A percentile compares a stretch with the other conserved stretches of the same genome.
Evolutionary conservation across 306 rosid species (phyloP).

Genomic region (Rubus parviflorus): DNA sequence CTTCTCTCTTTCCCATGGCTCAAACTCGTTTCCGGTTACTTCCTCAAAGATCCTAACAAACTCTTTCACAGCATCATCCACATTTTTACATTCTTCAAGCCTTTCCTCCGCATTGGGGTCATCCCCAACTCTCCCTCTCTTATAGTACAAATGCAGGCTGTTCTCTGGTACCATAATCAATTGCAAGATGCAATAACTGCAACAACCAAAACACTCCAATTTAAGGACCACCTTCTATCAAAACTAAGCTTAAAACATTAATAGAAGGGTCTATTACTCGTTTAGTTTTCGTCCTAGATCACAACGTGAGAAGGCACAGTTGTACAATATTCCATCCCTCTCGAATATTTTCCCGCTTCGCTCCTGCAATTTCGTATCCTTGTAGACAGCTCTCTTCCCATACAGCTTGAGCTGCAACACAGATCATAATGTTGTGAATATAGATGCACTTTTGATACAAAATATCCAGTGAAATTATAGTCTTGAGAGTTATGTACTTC

Average conservation of each 20-base stretch:
- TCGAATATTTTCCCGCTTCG: conserved; percentile 68
- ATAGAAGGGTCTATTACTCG: conserved; percentile 45
- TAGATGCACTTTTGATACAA: background rate
- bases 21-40: conserved; percentile 72
- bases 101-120: conserved; percentile 77
- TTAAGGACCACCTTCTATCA: conserved; percentile 12
- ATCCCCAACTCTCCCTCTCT: conserved; percentile 78
- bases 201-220: conserved; percentile 23
- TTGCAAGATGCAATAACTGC: conserved; percentile 78
- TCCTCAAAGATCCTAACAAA: conserved; percentile 75
- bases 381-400: conserved; percentile 78
- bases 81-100: conserved; percentile 55
- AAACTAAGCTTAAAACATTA: background rate
- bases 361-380: conserved; percentile 65
- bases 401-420: conserved; percentile 72
- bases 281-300: conserved; percentile 72
- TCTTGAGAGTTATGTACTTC: conserved; percentile 44
- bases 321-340: conserved; percentile 66
- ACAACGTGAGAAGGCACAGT: conserved; percentile 76
- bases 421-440: background rate
- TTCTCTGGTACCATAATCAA: conserved; percentile 59
- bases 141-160: conserved; percentile 57
- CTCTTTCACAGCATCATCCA: conserved; percentile 52
- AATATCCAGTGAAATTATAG: background rate
- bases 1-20: conserved; percentile 82